Conservation (phyloP, 306 rosid species). For the Vigna trinervia region DNA sequence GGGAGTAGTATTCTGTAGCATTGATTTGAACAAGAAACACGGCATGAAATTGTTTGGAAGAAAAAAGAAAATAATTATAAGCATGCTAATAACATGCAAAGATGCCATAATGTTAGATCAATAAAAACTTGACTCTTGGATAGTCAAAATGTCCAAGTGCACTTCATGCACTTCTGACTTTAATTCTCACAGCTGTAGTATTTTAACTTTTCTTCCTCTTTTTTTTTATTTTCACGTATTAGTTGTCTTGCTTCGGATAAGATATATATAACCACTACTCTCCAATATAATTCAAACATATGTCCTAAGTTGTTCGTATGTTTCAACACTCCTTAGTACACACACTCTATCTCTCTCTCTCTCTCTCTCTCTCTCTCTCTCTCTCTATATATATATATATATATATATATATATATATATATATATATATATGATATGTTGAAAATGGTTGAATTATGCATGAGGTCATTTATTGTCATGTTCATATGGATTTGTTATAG, state of each 20-base stretch:
- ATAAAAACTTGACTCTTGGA: conserved; percentile 26
- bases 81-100: conserved; percentile 33
- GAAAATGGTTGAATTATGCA: conserved; percentile 22
- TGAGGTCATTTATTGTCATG: conserved; percentile 39
- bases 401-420: no score
- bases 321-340: neutral
- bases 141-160: conserved; percentile 40
- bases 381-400: no score
- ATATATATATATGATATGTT: neutral
- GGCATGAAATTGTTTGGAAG: neutral
- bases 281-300: neutral
- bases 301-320: neutral
- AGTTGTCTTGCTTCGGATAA: conserved; percentile 29
- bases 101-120: conserved; percentile 33
- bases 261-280: neutral
- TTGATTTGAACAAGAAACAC: neutral
- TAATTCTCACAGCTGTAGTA: neutral
- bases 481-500: conserved; percentile 23
- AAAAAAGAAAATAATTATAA: conserved; percentile 1
- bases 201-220: neutral
- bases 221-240: conserved; percentile 7
- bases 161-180: conserved; percentile 27
- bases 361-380: no score
- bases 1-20: neutral
- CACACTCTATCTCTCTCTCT: no score